Base-by-base conservation (phyloP, 805 yeast genomes). In the Myxozyma neotropica region DNA sequence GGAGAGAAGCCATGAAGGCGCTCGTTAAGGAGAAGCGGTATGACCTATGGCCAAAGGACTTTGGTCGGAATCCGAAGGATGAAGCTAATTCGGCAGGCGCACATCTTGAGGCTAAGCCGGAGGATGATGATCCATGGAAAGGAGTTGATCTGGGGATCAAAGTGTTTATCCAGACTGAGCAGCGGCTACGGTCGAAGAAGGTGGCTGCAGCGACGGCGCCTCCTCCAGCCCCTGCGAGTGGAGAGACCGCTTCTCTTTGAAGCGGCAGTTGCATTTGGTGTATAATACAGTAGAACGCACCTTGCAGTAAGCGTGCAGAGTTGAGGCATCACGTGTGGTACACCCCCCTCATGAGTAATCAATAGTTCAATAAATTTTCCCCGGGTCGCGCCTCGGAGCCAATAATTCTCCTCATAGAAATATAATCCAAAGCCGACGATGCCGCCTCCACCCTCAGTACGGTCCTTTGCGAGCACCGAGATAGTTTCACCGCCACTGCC, bases 151-250 rank as follows among this genome's bases (percentile, higher is more conserved):
- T 86, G 13, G 84, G 87, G 23, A 84, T 93, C 66, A 80, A 83
- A 59, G 97, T 83, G 4, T 93, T 92, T 77, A 90, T 96, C 1
- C 87, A 87, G 66, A 83, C 90, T 53, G 97, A 92, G 73, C 84
- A 83, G 74, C 77, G 78, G 69, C 74, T 88, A 70, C 48, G 76
- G 74, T 64, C 72, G 63, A 23, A 26, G 46, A 40, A 29, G 46
- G 26, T 48, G 4, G 38, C 51, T 35, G 40, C 58, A 19, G 23
- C 48, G 19, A 15, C 49, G 23, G 15, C 26, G 19, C 49, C 55
- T 1, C 42, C 49, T 4, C 47, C 55, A 13, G 17, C 43, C 1
- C 31, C 55, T 17, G 36, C 49, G 19, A 13, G 21, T n/a, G 49
- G 21, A n/a, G 33, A 12, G 26, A 19, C 40, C 6, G 51, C 40